A percentile compares a stretch with the other conserved stretches of the same genome.
Conservation (phyloP, 2,329 filamentous ascomycete species). For the Monosporascus sp. region DNA sequence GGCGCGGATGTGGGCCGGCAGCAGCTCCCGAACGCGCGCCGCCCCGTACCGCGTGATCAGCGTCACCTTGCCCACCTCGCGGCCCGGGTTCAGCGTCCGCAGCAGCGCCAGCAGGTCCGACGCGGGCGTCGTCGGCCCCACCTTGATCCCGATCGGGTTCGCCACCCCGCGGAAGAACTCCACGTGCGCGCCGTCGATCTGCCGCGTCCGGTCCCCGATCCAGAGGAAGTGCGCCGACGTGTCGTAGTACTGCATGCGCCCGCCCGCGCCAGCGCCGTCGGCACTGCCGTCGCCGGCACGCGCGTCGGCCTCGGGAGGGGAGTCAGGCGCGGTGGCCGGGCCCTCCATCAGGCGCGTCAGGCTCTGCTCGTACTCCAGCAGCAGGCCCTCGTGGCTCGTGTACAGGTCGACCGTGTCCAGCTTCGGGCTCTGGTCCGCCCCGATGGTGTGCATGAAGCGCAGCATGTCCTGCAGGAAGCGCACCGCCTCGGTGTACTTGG, state of each 20-base stretch:
- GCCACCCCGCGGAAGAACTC: conserved; percentile 96
- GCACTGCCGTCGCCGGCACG: conserved; percentile 10
- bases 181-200: conserved; percentile 88
- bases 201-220: conserved; percentile 94
- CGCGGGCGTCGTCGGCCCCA: conserved; percentile 77
- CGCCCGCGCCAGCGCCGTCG: conserved; percentile 22
- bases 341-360: conserved; percentile 72
- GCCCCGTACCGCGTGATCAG: conserved; percentile 94
- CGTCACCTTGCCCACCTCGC: conserved; percentile 88
- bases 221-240: conserved; percentile 96
- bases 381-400: conserved; percentile 90
- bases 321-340: conserved; percentile 36
- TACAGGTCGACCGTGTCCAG: conserved; percentile 91
- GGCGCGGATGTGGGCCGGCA: conserved; percentile 81
- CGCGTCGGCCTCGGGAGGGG: neutral
- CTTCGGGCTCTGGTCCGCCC: conserved; percentile 77
- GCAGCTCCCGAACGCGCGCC: conserved; percentile 64
- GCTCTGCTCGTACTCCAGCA: conserved; percentile 89
- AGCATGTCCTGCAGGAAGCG: conserved; percentile 83
- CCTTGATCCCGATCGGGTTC: conserved; percentile 95
- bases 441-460: conserved; percentile 90
- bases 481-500: conserved; percentile 82
- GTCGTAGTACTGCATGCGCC: conserved; percentile 72
- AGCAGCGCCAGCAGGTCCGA: conserved; percentile 75
- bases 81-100: conserved; percentile 74